phyloP scores from a whole-genome alignment of 1,284 basidiomycete species.

The Trichosporon sp. region DNA sequence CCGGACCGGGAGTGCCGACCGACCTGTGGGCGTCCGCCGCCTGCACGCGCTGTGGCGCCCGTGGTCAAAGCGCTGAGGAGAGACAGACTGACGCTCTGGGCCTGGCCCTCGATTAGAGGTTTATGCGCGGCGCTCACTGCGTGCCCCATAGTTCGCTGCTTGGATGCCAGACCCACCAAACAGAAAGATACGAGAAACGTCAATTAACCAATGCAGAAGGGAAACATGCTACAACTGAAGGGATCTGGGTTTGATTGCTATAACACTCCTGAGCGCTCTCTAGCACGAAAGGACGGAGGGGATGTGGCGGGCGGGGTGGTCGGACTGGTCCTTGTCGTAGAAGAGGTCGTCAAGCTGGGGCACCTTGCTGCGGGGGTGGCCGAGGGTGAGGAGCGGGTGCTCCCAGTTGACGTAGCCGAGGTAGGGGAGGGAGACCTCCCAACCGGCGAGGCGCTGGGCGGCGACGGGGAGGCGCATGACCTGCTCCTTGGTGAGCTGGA shows the following conservation, averaged over 20 bases:
- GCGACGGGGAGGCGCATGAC: constrained; percentile 18
- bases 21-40: not conserved
- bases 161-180: no score
- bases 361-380: constrained; percentile 16
- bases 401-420: constrained; percentile 23
- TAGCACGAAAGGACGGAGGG: not conserved
- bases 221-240: constrained; percentile 3
- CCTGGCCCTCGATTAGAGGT: no score
- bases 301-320: not conserved
- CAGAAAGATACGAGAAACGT: no score
- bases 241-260: not conserved
- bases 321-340: constrained; percentile 21
- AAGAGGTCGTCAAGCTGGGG: constrained; percentile 21
- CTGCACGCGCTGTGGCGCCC: not conserved
- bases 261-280: not conserved
- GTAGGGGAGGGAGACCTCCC: constrained; percentile 20
- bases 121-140: no score
- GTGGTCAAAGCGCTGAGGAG: not conserved
- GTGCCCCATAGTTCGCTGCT: no score
- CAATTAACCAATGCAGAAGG: not conserved
- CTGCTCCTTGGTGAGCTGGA: constrained; percentile 18
- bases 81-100: not conserved
- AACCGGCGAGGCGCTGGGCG: constrained; percentile 20
- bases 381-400: constrained; percentile 20
- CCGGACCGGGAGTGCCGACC: not conserved